phyloP scores from a whole-genome alignment of 768 basidiomycete species.

The Cantharellus anzutake region DNA sequence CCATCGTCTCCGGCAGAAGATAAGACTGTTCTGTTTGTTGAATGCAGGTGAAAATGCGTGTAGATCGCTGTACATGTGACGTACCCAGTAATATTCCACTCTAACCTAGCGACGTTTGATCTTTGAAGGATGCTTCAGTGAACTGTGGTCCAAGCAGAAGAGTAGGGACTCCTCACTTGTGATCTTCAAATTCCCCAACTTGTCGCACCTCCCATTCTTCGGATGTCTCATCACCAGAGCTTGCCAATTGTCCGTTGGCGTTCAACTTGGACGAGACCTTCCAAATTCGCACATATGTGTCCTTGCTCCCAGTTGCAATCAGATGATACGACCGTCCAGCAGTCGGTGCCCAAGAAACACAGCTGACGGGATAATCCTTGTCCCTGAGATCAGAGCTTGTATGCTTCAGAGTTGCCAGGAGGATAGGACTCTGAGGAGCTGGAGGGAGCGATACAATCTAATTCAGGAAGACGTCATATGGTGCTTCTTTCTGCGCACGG shows the following conservation, averaged over 20 bases:
- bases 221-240: slow-evolving; percentile 22
- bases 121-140: slow-evolving; percentile 18
- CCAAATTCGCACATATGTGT: slow-evolving; percentile 85
- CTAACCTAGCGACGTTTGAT: slow-evolving; percentile 64
- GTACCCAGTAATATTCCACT: slow-evolving; percentile 86
- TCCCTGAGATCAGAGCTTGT: too few relatives aligned
- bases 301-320: slow-evolving; percentile 74
- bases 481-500: neutral
- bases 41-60: neutral
- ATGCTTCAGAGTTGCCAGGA: slow-evolving; percentile 40
- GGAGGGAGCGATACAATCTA: slow-evolving; percentile 19
- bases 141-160: neutral
- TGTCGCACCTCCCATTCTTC: slow-evolving; percentile 50
- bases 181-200: slow-evolving; percentile 78
- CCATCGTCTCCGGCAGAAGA: slow-evolving; percentile 74
- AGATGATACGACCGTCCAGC: slow-evolving; percentile 91
- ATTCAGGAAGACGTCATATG: slow-evolving; percentile 45
- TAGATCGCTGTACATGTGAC: slow-evolving; percentile 8
- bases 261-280: slow-evolving; percentile 27
- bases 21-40: slow-evolving; percentile 43
- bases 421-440: slow-evolving; percentile 42
- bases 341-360: slow-evolving; percentile 83
- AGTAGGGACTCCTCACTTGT: slow-evolving; percentile 31
- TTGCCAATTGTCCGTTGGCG: slow-evolving; percentile 22
- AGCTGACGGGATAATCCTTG: slow-evolving; percentile 37